phyloP scores from a whole-genome alignment of 345 rosid genomes.

The Psidium guajava region DNA sequence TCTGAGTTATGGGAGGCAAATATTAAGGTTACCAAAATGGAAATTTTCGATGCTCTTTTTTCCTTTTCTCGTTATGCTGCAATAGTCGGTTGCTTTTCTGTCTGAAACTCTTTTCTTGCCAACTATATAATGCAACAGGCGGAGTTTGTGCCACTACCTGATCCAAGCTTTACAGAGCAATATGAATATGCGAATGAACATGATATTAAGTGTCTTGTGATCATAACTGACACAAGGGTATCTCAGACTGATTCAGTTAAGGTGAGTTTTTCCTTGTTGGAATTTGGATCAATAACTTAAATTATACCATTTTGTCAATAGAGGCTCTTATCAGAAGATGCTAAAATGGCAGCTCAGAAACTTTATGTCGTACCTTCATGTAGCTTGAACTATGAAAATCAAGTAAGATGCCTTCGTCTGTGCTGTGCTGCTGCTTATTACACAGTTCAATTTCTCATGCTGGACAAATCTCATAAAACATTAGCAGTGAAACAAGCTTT shows the following conservation, averaged over 20 bases:
- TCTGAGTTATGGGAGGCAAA: conserved; percentile 80
- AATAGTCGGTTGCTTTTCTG: conserved; percentile 1
- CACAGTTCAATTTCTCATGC: neutral
- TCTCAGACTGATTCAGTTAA: conserved; percentile 63
- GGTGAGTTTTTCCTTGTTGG: conserved; percentile 26
- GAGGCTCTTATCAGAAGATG: too few species aligned
- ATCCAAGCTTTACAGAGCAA: conserved; percentile 96
- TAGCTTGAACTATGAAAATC: neutral
- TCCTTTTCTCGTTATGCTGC: neutral
- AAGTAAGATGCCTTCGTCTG: neutral
- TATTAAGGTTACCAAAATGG: conserved; percentile 53
- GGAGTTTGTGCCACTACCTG: conserved; percentile 71
- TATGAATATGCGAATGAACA: conserved; percentile 94
- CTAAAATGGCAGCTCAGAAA: neutral
- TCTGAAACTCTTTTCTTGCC: neutral
- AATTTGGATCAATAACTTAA: neutral
- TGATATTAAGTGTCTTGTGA: conserved; percentile 78
- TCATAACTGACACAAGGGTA: conserved; percentile 64
- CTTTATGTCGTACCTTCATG: neutral
- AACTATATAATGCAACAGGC: conserved; percentile 36
- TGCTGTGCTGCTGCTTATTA: neutral
- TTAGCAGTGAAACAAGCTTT: neutral
- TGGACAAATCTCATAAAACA: neutral
- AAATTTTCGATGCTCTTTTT: neutral
- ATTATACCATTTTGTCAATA: neutral